phyloP scores from a whole-genome alignment of 805 yeast genomes.

The Yarrowia alimentaria region DNA sequence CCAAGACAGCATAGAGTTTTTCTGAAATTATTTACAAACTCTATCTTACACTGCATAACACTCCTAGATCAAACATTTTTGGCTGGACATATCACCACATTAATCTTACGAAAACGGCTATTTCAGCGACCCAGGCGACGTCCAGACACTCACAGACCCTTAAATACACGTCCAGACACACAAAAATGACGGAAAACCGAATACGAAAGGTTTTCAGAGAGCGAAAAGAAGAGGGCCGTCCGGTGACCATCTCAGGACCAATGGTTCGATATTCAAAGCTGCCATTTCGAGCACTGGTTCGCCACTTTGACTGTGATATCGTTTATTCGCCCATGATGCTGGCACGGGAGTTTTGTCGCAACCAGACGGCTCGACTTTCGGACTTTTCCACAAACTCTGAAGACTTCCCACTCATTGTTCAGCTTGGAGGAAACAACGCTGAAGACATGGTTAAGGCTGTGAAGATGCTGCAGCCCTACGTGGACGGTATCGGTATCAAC shows the following conservation, averaged over 20 bases:
- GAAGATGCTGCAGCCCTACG: slow-evolving; percentile 84
- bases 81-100: too few species aligned
- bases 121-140: too few species aligned
- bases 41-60: too few species aligned
- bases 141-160: too few species aligned
- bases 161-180: too few species aligned
- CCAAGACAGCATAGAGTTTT: too few species aligned
- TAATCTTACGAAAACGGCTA: too few species aligned
- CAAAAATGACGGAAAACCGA: slow-evolving; percentile 49
- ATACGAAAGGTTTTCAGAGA: slow-evolving; percentile 53
- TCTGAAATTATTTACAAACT: too few species aligned
- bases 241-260: slow-evolving; percentile 78
- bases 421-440: slow-evolving; percentile 85
- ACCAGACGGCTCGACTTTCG: slow-evolving; percentile 70
- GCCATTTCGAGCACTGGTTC: slow-evolving; percentile 78
- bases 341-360: slow-evolving; percentile 91
- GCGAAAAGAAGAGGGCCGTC: slow-evolving; percentile 49
- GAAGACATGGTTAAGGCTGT: slow-evolving; percentile 79
- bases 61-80: too few species aligned
- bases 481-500: slow-evolving; percentile 91
- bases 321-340: slow-evolving; percentile 95
- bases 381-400: slow-evolving; percentile 78
- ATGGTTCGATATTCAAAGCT: slow-evolving; percentile 96
- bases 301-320: slow-evolving; percentile 73
- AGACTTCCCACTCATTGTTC: slow-evolving; percentile 77